A percentile compares a stretch with the other conserved stretches of the same genome.
Evolutionary conservation across 805 yeast species (phyloP).

Genomic region (Aciculoconidium aculeatum): DNA sequence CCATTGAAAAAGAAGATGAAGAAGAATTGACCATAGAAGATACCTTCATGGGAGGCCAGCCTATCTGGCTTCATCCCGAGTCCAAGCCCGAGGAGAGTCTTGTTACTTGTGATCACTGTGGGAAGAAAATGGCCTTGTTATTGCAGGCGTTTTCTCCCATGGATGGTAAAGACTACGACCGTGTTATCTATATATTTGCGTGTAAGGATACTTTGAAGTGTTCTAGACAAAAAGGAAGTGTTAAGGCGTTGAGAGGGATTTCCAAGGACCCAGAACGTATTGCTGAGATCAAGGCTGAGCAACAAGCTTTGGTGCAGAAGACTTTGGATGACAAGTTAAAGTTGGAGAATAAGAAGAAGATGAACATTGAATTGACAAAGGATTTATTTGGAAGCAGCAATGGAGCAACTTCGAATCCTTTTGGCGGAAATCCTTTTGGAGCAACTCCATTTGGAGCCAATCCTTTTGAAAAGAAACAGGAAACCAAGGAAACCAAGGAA

Average conservation of each 20-base stretch:
- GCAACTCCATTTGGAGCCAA: slow-evolving; percentile 28
- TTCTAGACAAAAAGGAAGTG: slow-evolving; percentile 60
- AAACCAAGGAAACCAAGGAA: neutral
- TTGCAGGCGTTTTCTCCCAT: slow-evolving; percentile 80
- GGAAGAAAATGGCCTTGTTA: slow-evolving; percentile 54
- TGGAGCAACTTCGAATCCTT: slow-evolving; percentile 10
- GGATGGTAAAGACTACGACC: slow-evolving; percentile 65
- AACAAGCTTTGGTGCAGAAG: slow-evolving; percentile 21
- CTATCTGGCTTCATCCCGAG: slow-evolving; percentile 58
- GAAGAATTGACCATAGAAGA: slow-evolving; percentile 46
- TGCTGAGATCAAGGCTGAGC: slow-evolving; percentile 31
- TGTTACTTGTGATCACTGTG: slow-evolving; percentile 64
- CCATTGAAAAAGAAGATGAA: slow-evolving; percentile 39
- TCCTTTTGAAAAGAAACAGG: slow-evolving; percentile 5
- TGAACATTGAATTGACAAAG: slow-evolving; percentile 35
- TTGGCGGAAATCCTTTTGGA: slow-evolving; percentile 5
- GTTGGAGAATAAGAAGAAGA: slow-evolving; percentile 38
- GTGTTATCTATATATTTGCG: slow-evolving; percentile 74
- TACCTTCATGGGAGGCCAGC: slow-evolving; percentile 73
- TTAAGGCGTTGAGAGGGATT: slow-evolving; percentile 75
- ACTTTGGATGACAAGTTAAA: slow-evolving; percentile 36
- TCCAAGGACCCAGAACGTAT: slow-evolving; percentile 50
- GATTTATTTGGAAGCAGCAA: slow-evolving; percentile 12
- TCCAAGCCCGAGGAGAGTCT: slow-evolving; percentile 52
- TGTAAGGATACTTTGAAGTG: slow-evolving; percentile 58